Evolutionary conservation across 495 filamentous ascomycete species (phyloP).

Genomic region (Podospora pseudocomata): DNA sequence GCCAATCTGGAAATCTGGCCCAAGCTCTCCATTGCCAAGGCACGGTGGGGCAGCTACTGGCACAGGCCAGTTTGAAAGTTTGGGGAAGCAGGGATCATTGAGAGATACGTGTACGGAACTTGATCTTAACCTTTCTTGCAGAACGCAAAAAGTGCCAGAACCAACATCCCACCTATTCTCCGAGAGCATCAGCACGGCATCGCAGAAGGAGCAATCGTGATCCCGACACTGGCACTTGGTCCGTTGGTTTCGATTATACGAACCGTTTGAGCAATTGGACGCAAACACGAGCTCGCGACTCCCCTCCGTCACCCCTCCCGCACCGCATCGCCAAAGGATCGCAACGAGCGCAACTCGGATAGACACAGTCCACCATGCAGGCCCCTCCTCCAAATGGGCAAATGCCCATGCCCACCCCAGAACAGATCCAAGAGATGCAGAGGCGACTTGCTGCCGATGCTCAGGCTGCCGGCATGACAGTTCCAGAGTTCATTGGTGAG

Average conservation of each 20-base stretch:
- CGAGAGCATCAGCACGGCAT: background rate
- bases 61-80: slow-evolving; percentile 13
- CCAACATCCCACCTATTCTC: background rate
- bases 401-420: slow-evolving; percentile 64
- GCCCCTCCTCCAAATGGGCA: slow-evolving; percentile 25
- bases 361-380: slow-evolving; percentile 9
- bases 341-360: background rate
- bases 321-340: background rate
- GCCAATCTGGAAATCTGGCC: background rate
- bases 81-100: slow-evolving; percentile 16
- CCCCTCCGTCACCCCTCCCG: background rate
- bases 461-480: slow-evolving; percentile 68
- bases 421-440: slow-evolving; percentile 82
- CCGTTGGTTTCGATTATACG: background rate
- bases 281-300: background rate
- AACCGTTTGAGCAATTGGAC: background rate
- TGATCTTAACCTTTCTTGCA: slow-evolving; percentile 5
- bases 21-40: background rate
- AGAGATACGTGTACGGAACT: slow-evolving; percentile 27
- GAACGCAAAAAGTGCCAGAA: background rate
- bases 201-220: background rate
- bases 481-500: slow-evolving; percentile 60
- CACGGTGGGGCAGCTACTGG: background rate
- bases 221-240: background rate
- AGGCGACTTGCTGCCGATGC: slow-evolving; percentile 75